Evolutionary conservation across 1,139 yeast genomes (phyloP).

Genomic region (Debaryomyces psychrophilus): DNA sequence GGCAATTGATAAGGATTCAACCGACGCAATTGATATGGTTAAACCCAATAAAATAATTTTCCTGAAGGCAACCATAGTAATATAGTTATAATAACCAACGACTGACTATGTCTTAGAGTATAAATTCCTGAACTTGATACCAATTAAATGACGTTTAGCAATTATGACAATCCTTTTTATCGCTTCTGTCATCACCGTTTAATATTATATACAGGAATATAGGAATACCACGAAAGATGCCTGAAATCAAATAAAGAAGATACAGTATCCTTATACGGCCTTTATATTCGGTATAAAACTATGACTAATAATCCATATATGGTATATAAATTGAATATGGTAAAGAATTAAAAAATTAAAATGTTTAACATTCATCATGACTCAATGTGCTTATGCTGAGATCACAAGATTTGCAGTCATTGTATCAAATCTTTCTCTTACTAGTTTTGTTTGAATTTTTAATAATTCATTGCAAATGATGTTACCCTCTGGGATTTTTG

Average conservation of each 20-base stretch:
- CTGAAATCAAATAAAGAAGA: not conserved
- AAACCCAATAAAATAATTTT: slow-evolving; percentile 23
- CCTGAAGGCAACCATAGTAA: slow-evolving; percentile 32
- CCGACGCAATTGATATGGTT: slow-evolving; percentile 19
- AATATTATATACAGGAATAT: not conserved
- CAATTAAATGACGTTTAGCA: not conserved
- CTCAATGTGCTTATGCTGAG: slow-evolving; percentile 33
- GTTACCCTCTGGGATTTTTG: slow-evolving; percentile 44
- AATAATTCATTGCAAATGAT: slow-evolving; percentile 71
- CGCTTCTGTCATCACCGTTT: not conserved
- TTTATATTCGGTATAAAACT: not conserved
- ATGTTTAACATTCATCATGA: not conserved
- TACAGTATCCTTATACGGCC: not conserved
- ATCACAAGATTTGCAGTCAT: slow-evolving; percentile 70
- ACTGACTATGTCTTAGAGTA: not conserved
- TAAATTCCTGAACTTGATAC: not conserved
- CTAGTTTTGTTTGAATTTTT: slow-evolving; percentile 63
- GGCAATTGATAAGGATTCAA: slow-evolving; percentile 28
- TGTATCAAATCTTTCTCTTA: slow-evolving; percentile 74
- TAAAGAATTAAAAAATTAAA: not conserved
- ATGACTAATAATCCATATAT: not conserved
- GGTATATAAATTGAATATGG: not conserved
- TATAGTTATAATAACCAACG: not conserved
- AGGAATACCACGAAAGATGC: not conserved
- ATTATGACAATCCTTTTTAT: not conserved